A percentile compares a stretch with the other conserved stretches of the same genome.
Conservation (phyloP, 805 yeast genomes). For the Aciculoconidium aculeatum region DNA sequence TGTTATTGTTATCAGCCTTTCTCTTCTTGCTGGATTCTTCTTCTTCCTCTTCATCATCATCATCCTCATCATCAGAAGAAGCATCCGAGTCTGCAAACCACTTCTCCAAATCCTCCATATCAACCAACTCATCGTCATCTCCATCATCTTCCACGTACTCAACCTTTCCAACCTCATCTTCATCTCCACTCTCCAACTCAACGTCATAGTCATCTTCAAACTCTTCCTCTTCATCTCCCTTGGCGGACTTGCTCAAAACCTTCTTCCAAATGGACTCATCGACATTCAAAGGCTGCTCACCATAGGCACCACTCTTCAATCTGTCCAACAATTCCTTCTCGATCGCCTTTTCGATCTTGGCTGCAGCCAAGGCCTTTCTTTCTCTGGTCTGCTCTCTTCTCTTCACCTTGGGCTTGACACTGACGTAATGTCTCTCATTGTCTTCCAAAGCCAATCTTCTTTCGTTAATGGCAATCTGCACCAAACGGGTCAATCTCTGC, state of each 20-base stretch:
- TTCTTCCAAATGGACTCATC: constrained; percentile 95
- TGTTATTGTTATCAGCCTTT: constrained; percentile 28
- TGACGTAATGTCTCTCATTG: constrained; percentile 90
- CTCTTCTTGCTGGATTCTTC: constrained; percentile 22
- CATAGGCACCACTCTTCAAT: constrained; percentile 95
- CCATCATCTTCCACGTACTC: constrained; percentile 91
- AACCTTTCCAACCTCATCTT: constrained; percentile 60
- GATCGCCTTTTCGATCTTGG: constrained; percentile 92
- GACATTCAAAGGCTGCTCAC: constrained; percentile 95
- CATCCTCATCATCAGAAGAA: constrained; percentile 30
- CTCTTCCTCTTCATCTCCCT: constrained; percentile 55
- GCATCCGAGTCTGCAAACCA: constrained; percentile 57
- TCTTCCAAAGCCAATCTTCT: constrained; percentile 86
- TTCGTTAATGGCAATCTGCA: constrained; percentile 93
- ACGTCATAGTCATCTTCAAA: constrained; percentile 54
- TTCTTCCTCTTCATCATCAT: constrained; percentile 30
- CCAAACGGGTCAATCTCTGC: constrained; percentile 89
- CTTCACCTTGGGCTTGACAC: constrained; percentile 88
- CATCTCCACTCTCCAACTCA: constrained; percentile 44
- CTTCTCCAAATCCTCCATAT: constrained; percentile 86
- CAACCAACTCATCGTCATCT: constrained; percentile 77
- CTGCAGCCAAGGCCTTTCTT: constrained; percentile 94
- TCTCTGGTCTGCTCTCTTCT: constrained; percentile 93
- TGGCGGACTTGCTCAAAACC: constrained; percentile 68
- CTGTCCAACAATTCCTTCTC: constrained; percentile 93